A percentile compares a stretch with the other conserved stretches of the same genome.
Conservation (phyloP, 2,329 filamentous ascomycete genomes). For the Talaromyces sp. region DNA sequence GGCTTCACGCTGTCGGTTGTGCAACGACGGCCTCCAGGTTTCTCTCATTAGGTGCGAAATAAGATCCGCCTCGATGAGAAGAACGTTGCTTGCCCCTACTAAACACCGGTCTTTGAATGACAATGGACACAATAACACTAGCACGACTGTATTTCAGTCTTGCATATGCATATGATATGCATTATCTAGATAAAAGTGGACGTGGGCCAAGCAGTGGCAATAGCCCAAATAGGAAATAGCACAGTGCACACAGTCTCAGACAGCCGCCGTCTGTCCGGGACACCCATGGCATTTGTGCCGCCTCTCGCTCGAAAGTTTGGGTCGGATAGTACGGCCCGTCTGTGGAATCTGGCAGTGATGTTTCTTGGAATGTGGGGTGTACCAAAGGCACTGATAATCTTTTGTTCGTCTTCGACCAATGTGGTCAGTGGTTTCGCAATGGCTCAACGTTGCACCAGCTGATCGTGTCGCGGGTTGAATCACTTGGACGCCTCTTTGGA, state of each 20-base stretch:
- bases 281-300: conserved; percentile 5
- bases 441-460: not conserved
- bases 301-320: not conserved
- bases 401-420: not conserved
- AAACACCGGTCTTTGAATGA: not conserved
- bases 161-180: conserved; percentile 6
- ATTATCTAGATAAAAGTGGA: conserved; percentile 2
- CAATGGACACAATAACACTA: not conserved
- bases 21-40: not conserved
- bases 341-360: not conserved
- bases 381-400: not conserved
- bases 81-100: not conserved
- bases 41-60: not conserved
- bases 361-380: conserved; percentile 12
- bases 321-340: conserved; percentile 12
- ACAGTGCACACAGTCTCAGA: not conserved
- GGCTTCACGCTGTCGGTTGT: not conserved
- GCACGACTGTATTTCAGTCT: not conserved
- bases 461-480: not conserved
- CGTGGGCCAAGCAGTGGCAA: not conserved
- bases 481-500: not conserved
- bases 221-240: not conserved
- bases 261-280: not conserved
- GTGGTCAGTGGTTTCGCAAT: not conserved
- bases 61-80: not conserved